Base-by-base conservation (phyloP, 345 rosid species). In the Eucalyptus melliodora region DNA sequence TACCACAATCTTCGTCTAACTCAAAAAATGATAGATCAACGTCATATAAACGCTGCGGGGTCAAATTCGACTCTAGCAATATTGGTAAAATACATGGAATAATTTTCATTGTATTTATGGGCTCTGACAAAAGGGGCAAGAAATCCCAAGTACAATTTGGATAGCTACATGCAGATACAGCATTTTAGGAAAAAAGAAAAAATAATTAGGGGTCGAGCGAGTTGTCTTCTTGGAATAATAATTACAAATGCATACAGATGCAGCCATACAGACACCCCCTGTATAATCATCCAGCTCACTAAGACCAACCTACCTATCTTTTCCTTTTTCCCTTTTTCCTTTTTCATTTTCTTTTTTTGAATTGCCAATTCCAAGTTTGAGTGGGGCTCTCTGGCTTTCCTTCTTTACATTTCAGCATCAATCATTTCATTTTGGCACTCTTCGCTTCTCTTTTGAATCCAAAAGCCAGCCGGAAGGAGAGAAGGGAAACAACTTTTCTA, bases 161-260 rank as follows among this genome's bases (percentile, higher is more conserved):
- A 34, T 19, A 72, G 45, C 82, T 72, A 72, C 44, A 19, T 9
- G 45, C 45, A 10, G 45, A 19, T 19, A 72, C 45, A 72, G 82
- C 82, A 72, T 34, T 72, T 34, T 17, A 34, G 82, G 82, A 72
- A 72, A 34, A 6, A 72, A 37, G 15, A 34, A 60, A 37, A 60
- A 81, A 89, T 60, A 50, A 49, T 86, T 83, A 42, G 82, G 62
- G 44, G 55, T n/a, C 16, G 30, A 91, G 86, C n/a, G 92, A 88
- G 91, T 88, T 91, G 91, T 89, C 86, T 47, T 67, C 47, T 86
- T 24, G 90, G 53, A 69, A 89, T 55, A 83, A 60, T 24, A 47
- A 37, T 56, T 31, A 47, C 62, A 85, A 47, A 26, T 13, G 86
- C 86, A 89, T 47, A 44, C 89, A 85, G 55, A 83, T 37, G 37